Percentiles rank a stretch among this genome's conserved stretches.
phyloP scores from a whole-genome alignment of 306 rosid genomes.

The Lathyrus oleraceus region DNA sequence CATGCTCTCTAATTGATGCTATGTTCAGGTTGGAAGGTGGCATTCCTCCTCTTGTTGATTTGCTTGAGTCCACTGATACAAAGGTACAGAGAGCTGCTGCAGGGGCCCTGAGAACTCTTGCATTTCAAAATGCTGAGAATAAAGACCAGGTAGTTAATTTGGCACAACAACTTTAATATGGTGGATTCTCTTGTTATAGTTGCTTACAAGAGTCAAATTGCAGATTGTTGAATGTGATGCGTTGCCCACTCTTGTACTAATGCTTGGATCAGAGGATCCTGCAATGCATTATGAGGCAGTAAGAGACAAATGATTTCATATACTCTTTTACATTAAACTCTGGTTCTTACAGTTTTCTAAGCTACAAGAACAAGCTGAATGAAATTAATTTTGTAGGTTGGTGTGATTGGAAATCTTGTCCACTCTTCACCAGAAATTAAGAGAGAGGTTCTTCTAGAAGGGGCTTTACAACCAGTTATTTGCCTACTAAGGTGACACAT shows the following conservation, averaged over 20 bases:
- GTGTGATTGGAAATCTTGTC: constrained; percentile 77
- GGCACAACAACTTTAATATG: not conserved
- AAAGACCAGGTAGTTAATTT: constrained; percentile 54
- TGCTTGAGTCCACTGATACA: constrained; percentile 52
- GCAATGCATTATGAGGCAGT: constrained; percentile 65
- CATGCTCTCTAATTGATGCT: not conserved
- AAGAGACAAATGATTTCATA: constrained; percentile 21
- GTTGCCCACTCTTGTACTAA: constrained; percentile 59
- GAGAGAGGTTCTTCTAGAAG: constrained; percentile 59
- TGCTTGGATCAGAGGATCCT: constrained; percentile 67
- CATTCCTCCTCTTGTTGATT: constrained; percentile 67
- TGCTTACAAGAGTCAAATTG: constrained; percentile 39
- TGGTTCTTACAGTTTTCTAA: not conserved
- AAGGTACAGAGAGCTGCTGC: constrained; percentile 74
- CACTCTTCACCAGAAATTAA: constrained; percentile 74
- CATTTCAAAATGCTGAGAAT: constrained; percentile 63
- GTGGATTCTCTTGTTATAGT: not conserved
- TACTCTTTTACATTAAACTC: not conserved
- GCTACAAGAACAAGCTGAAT: constrained; percentile 27
- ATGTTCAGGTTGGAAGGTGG: constrained; percentile 67
- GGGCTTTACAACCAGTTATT: constrained; percentile 79
- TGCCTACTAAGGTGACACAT: constrained; percentile 51
- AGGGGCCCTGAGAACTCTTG: constrained; percentile 62
- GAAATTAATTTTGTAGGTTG: constrained; percentile 48
- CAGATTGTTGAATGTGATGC: constrained; percentile 71